Base-by-base conservation (phyloP, 2,329 filamentous ascomycete species). In the Microcyclospora pomicola region DNA sequence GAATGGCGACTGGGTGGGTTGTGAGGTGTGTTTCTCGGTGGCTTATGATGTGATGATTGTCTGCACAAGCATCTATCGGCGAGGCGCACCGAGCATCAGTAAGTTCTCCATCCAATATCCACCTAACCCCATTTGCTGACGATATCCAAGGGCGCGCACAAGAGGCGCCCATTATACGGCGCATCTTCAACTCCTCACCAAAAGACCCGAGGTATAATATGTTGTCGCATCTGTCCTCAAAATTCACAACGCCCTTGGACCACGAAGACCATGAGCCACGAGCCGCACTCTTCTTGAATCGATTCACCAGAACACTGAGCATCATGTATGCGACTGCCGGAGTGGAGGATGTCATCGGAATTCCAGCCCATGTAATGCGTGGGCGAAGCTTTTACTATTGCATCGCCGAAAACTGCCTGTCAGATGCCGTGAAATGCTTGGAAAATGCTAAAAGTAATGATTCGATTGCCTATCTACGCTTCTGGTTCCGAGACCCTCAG, bases 401-500 rank as follows among this genome's bases (percentile, higher is more conserved):
- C 53, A 91, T 93, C 36, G 74, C 82, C 40, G 75, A 82, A 48
- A 80, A 77, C 43, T 91, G 82, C 48, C 65, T 91, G 19, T 65
- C 72, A 7, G 82, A 91, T 49, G 83, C 83, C 3, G 75, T 88
- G 27, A 73, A 75, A 44, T 87, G 81, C 50, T 61, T 93, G 27
- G 85, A 92, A 59, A 81, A 80, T 47, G 84, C 85, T 15, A 93
- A 93, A 56, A 80, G 80, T 19, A 92, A 93, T 50, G 83, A 93
- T 56, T 92, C 85, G 2, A 91, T 92, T 51, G 84, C 85, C 2
- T 92, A 93, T 51, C 67, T 93, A 42, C 80, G 85, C 13, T 93
- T 92, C 57, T 83, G 77, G 72, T 88, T 82, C 52, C 72, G 82
- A 37, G 80, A 91, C 54, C 83, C 83, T 13, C 69, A 79, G 24